A percentile compares a stretch with the other conserved stretches of the same genome.
These are phyloP conservation scores for Coemansia sp. DNA, from an alignment of 192 early-diverging fungal species.

Conservation along the genomic window DNA sequence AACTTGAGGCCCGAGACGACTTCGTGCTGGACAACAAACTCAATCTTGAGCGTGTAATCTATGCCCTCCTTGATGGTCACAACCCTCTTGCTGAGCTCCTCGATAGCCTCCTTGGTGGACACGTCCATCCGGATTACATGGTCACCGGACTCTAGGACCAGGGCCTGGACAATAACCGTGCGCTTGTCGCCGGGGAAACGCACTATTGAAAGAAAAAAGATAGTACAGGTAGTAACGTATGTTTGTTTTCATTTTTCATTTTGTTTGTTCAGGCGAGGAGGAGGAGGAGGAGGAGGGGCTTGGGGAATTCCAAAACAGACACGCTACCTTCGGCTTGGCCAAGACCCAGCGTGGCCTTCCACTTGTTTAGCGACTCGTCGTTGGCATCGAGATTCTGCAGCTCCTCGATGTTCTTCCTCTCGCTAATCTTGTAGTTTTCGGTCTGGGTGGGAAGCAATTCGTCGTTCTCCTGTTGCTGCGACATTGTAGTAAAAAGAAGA, in stretches of 20 bases:
- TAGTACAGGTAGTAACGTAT: neutral
- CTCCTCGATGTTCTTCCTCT: slow-evolving; percentile 91
- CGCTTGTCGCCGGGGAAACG: slow-evolving; percentile 65
- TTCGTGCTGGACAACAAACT: slow-evolving; percentile 94
- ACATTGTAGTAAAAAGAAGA: slow-evolving; percentile 29
- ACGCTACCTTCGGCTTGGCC: slow-evolving; percentile 55
- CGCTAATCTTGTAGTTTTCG: slow-evolving; percentile 87
- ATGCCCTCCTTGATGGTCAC: slow-evolving; percentile 97
- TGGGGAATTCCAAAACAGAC: neutral
- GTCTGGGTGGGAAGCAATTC: slow-evolving; percentile 76
- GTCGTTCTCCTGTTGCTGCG: slow-evolving; percentile 32
- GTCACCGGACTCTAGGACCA: slow-evolving; percentile 40
- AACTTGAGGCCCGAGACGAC: slow-evolving; percentile 96
- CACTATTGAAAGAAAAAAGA: slow-evolving; percentile 26
- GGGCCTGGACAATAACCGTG: slow-evolving; percentile 46
- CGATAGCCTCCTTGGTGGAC: slow-evolving; percentile 63
- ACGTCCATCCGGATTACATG: slow-evolving; percentile 42
- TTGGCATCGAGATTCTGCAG: slow-evolving; percentile 82
- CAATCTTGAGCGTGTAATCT: slow-evolving; percentile 91
- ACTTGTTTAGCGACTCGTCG: slow-evolving; percentile 94
- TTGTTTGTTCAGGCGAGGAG: neutral
- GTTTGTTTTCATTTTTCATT: slow-evolving; percentile 6
- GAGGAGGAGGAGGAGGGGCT: too few relatives aligned
- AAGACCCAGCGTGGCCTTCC: slow-evolving; percentile 96
- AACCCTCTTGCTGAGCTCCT: slow-evolving; percentile 68